These are phyloP conservation scores for Erigeron canadensis DNA, from an alignment of 129 eudicot species.

Conservation along the genomic window DNA sequence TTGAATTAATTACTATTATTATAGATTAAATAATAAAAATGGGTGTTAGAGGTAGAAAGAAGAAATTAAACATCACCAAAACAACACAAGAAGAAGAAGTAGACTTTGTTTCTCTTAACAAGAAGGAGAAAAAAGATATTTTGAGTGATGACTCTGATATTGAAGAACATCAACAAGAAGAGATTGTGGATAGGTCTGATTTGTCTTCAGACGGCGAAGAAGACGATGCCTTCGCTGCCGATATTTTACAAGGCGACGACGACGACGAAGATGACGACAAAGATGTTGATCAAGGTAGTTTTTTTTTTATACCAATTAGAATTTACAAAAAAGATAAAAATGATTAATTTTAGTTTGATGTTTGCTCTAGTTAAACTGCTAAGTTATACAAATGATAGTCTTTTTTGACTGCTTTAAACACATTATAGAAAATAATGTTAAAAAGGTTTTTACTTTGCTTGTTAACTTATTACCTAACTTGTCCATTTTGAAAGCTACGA, in stretches of 20 bases:
- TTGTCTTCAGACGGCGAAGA: constrained; percentile 65
- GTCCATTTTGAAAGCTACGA: too few relatives aligned
- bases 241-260: constrained; percentile 58
- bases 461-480: too few relatives aligned
- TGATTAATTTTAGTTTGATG: too few relatives aligned
- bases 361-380: too few relatives aligned
- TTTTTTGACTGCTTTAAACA: too few relatives aligned
- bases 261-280: constrained; percentile 32
- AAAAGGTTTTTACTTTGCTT: too few relatives aligned
- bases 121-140: constrained; percentile 39
- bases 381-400: too few relatives aligned
- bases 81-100: constrained; percentile 50
- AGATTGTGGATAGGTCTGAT: constrained; percentile 46
- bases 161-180: constrained; percentile 31
- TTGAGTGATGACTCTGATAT: constrained; percentile 32
- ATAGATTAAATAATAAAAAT: constrained; percentile 27
- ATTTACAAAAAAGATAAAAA: too few relatives aligned
- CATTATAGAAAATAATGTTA: too few relatives aligned
- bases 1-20: constrained; percentile 8
- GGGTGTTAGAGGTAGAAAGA: constrained; percentile 44
- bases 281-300: constrained; percentile 29
- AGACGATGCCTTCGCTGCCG: constrained; percentile 63
- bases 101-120: constrained; percentile 21
- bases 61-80: constrained; percentile 12
- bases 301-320: background rate